Base-by-base conservation (phyloP, 139 green algal species). In the Gonium pectorale region DNA sequence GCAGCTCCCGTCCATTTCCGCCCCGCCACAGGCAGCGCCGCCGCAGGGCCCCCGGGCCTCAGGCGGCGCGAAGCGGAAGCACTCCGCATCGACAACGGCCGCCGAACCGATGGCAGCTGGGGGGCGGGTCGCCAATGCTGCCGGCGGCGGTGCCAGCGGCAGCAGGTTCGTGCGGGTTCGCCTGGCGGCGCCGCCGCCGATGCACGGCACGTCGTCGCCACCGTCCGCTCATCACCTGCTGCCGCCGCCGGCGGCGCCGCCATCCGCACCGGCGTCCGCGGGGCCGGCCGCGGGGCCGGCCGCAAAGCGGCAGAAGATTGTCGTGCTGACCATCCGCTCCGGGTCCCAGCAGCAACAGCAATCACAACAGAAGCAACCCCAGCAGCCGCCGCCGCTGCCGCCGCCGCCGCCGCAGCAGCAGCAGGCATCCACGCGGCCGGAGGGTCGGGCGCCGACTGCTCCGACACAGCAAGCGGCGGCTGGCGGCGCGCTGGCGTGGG, bases 271-370 rank as follows among this genome's bases (percentile, higher is more conserved):
- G 56, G 56, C 56, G 56, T 21, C 56, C 5, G 56, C 56, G 56
- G 21, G 24, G 21, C 56, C 56, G 56, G 56, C 56, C 5, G 56
- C 56, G 21, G 56, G 15, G 64, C 46, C 70, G 7, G 70, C n/a
- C n/a, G 31, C 49, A n/a, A 33, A 54, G 24, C 46, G 70, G 70
- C 70, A 46, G 13, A n/a, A 46, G 46, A 49, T 79, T n/a, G 64
- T 79, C 70, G 46, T 79, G 21, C 70, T 79, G 46, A 46, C 46
- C 5, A 79, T 79, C 11, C 46, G 70, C n/a, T 79, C 70, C 19
- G 46, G 64, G 31, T 17, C 6, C 2, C 5, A 44, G 31, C 5
- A 66, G 27, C 5, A 64, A 21, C 46, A 46, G 22, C 46, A 44
- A 33, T 33, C 33, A 11, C 67, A 52, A 24, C 19, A 37, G 40